Evolutionary conservation across 1,139 yeast species (phyloP).

Genomic region (Pichia sp.): DNA sequence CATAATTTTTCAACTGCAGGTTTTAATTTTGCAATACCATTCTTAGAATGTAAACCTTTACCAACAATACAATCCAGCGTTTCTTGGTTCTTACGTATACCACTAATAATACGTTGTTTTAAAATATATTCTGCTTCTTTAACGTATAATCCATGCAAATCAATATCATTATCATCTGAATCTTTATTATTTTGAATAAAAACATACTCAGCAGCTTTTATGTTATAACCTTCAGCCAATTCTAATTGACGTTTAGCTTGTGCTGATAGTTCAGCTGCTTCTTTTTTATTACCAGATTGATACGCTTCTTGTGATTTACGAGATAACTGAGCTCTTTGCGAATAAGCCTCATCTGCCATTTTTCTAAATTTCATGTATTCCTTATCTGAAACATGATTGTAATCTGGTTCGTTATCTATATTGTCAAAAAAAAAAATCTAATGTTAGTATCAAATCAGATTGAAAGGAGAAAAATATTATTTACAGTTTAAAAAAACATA

Average conservation of each 20-base stretch:
- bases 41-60: slow-evolving; percentile 81
- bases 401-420: slow-evolving; percentile 36
- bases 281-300: slow-evolving; percentile 61
- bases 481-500: background rate
- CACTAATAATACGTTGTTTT: slow-evolving; percentile 66
- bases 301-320: slow-evolving; percentile 73
- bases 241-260: slow-evolving; percentile 53
- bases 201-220: slow-evolving; percentile 85
- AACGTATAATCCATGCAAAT: slow-evolving; percentile 85
- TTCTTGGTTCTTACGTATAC: slow-evolving; percentile 52
- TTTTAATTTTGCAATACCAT: slow-evolving; percentile 79
- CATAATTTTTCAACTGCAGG: slow-evolving; percentile 86
- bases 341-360: slow-evolving; percentile 62
- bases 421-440: background rate
- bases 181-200: slow-evolving; percentile 85
- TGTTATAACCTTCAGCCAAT: slow-evolving; percentile 64
- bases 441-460: background rate
- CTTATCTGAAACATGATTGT: slow-evolving; percentile 66
- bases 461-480: background rate
- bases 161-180: slow-evolving; percentile 78
- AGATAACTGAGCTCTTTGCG: slow-evolving; percentile 50
- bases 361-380: slow-evolving; percentile 61
- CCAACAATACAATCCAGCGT: slow-evolving; percentile 73
- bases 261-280: slow-evolving; percentile 69
- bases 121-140: slow-evolving; percentile 80